phyloP scores from a whole-genome alignment of 345 rosid genomes.

The Microthlaspi erraticum region DNA sequence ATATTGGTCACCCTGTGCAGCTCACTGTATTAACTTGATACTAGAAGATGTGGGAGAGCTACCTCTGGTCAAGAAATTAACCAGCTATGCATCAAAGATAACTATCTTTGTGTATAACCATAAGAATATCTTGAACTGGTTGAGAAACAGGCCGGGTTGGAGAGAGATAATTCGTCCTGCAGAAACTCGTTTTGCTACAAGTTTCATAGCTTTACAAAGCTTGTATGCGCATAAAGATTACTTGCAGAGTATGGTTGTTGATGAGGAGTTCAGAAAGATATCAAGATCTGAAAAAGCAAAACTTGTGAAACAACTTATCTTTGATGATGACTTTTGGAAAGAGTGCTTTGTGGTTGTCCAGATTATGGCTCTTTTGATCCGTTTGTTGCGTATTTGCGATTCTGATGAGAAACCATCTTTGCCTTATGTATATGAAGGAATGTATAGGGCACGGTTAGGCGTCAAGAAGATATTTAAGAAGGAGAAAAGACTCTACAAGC shows the following conservation, averaged over 20 bases:
- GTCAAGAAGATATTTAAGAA: too few species aligned
- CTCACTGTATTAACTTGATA: neutral
- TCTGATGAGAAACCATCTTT: neutral
- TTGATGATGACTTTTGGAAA: neutral
- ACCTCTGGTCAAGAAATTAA: neutral
- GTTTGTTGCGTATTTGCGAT: conserved; percentile 5
- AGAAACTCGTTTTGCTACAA: neutral
- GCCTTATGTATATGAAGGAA: neutral
- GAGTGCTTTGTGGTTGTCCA: neutral
- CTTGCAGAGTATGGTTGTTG: neutral
- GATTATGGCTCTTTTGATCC: neutral
- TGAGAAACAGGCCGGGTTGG: neutral
- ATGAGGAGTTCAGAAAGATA: neutral
- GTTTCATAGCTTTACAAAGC: neutral
- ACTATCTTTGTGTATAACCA: neutral
- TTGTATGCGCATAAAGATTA: neutral
- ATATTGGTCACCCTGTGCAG: neutral
- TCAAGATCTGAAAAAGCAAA: neutral
- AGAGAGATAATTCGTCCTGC: neutral
- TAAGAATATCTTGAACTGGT: neutral
- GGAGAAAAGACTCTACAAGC: too few species aligned
- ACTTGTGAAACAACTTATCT: neutral
- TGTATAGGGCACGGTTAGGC: neutral
- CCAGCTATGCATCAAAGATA: neutral
- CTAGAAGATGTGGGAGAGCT: neutral